These are phyloP conservation scores for Amesomyces nigricolor DNA, from an alignment of 2,329 filamentous ascomycete genomes.

Conservation along the genomic window DNA sequence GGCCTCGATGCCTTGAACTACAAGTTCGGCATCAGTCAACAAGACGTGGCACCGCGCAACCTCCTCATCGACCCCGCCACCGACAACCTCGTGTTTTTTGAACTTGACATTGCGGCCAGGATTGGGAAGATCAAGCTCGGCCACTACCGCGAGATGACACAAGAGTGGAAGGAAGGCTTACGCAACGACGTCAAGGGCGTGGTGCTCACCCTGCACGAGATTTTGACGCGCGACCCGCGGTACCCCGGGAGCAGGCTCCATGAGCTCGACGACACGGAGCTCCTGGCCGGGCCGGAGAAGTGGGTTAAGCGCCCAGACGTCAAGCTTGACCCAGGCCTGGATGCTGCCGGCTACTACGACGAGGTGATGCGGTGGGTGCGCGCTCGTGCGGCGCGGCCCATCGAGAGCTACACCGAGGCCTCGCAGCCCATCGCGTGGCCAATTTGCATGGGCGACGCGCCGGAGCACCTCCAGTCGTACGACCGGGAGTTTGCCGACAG, in stretches of 20 bases:
- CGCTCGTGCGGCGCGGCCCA: neutral
- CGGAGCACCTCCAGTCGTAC: neutral
- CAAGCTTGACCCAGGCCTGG: constrained; percentile 25
- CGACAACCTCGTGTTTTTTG: constrained; percentile 32
- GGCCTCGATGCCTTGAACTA: constrained; percentile 36
- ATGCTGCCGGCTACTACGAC: constrained; percentile 9
- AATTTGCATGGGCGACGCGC: neutral
- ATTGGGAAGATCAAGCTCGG: constrained; percentile 20
- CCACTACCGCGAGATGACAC: neutral
- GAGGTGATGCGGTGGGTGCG: constrained; percentile 12
- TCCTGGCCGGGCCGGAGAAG: constrained; percentile 18
- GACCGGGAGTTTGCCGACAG: too few relatives aligned
- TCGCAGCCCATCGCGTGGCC: neutral
- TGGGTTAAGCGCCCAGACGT: constrained; percentile 33
- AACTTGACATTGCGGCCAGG: constrained; percentile 30
- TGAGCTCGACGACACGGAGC: constrained; percentile 14
- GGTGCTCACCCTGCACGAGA: constrained; percentile 33
- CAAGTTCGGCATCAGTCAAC: constrained; percentile 33
- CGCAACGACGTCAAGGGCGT: constrained; percentile 33
- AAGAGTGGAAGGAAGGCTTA: constrained; percentile 5
- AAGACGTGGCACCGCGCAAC: constrained; percentile 35
- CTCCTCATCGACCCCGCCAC: constrained; percentile 32
- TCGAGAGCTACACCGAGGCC: neutral
- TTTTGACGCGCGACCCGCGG: constrained; percentile 30
- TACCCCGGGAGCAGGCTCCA: constrained; percentile 24